These are phyloP conservation scores for Colletotrichum sp. DNA, from an alignment of 2,329 filamentous ascomycete genomes.

Conservation along the genomic window DNA sequence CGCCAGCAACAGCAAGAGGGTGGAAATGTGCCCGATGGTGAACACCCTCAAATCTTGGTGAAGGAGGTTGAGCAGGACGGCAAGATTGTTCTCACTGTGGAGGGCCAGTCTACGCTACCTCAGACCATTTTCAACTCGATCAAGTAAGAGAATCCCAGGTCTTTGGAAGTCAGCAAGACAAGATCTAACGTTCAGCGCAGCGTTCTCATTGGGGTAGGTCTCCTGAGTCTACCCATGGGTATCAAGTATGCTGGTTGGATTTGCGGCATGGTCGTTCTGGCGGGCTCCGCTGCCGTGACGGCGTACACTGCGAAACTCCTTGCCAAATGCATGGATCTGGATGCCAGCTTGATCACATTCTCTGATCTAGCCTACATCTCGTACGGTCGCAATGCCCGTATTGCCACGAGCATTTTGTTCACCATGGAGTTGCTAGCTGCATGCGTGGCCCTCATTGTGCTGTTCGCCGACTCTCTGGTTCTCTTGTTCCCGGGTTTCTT, in stretches of 20 bases:
- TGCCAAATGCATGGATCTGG: constrained; percentile 86
- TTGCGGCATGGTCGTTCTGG: constrained; percentile 76
- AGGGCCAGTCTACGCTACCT: constrained; percentile 92
- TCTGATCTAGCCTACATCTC: constrained; percentile 92
- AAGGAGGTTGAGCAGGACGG: constrained; percentile 90
- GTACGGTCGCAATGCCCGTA: constrained; percentile 81
- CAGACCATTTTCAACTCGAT: constrained; percentile 98
- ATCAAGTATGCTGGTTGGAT: constrained; percentile 90
- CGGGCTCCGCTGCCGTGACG: constrained; percentile 77
- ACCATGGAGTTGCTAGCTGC: constrained; percentile 86
- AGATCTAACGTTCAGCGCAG: constrained; percentile 30
- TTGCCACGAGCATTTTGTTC: constrained; percentile 86
- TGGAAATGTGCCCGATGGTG: constrained; percentile 56
- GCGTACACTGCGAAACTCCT: constrained; percentile 86
- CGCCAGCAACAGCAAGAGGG: constrained; percentile 56
- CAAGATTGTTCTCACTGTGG: constrained; percentile 80
- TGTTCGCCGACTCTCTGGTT: constrained; percentile 91
- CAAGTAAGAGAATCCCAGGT: constrained; percentile 53
- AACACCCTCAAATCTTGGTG: constrained; percentile 79
- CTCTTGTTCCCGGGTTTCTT: constrained; percentile 74
- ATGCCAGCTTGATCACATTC: constrained; percentile 88
- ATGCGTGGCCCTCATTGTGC: constrained; percentile 85
- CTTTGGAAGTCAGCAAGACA: background rate
- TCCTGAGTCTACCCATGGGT: constrained; percentile 87
- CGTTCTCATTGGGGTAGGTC: constrained; percentile 86